phyloP scores from a whole-genome alignment of 306 rosid species.

The Abrus pulchellus region DNA sequence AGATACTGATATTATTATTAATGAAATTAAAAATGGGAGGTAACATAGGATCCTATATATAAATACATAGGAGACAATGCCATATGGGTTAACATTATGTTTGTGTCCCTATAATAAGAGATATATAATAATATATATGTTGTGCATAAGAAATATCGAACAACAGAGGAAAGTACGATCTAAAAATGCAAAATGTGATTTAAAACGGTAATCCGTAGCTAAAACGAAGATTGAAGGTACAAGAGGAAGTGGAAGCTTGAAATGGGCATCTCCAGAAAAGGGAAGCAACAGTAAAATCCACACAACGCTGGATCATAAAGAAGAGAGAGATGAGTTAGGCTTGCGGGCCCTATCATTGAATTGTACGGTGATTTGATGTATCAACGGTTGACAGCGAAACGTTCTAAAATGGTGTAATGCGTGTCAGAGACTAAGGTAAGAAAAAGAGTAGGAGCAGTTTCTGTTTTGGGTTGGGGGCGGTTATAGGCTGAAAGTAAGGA shows the following conservation, averaged over 20 bases:
- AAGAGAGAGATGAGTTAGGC: conserved; percentile 31
- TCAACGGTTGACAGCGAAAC: conserved; percentile 41
- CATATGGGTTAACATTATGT: conserved; percentile 51
- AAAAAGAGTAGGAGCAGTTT: conserved; percentile 41
- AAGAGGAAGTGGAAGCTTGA: conserved; percentile 37
- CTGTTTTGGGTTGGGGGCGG: conserved; percentile 44
- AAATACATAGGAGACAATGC: conserved; percentile 36
- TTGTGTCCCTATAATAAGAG: neutral
- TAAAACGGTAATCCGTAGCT: conserved; percentile 47
- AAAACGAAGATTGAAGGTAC: conserved; percentile 48
- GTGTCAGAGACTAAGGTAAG: conserved; percentile 46
- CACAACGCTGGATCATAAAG: conserved; percentile 20
- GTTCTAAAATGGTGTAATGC: conserved; percentile 42
- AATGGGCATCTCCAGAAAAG: conserved; percentile 24
- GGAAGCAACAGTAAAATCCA: conserved; percentile 10
- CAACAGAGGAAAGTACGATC: conserved; percentile 17
- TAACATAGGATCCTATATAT: conserved; percentile 18
- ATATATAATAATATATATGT: neutral
- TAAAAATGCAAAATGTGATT: conserved; percentile 25
- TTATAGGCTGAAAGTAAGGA: neutral
- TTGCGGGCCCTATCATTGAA: conserved; percentile 1
- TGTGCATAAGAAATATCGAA: conserved; percentile 7
- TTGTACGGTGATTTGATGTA: conserved; percentile 36
- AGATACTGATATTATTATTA: conserved; percentile 27
- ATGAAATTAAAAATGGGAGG: neutral